Conservation (phyloP, 2,329 filamentous ascomycete genomes). For the Chrysoporthe austroafricana region DNA sequence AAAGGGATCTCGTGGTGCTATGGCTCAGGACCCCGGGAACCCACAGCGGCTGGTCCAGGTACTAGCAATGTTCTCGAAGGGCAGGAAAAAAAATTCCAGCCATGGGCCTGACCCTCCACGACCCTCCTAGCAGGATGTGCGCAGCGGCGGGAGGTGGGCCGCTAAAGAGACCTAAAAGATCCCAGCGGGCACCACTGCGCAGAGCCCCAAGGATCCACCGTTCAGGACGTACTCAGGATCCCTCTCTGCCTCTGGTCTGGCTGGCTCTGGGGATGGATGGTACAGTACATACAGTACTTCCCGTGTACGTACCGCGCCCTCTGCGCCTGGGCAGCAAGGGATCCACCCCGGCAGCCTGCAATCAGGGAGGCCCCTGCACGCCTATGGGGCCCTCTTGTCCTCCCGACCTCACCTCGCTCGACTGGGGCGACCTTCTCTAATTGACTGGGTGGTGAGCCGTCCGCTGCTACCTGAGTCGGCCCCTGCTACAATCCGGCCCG, state of each 20-base stretch:
- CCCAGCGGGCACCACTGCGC: not conserved
- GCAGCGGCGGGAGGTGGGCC: conserved; percentile 1
- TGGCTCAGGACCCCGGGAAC: not conserved
- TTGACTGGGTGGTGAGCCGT: not conserved
- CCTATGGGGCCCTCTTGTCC: not conserved
- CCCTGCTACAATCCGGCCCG: not conserved
- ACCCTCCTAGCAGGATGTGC: not conserved
- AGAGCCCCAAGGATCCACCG: conserved; percentile 4
- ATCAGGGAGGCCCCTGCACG: conserved; percentile 3
- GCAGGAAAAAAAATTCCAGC: conserved; percentile 3
- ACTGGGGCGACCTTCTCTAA: not conserved
- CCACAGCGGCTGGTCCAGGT: not conserved
- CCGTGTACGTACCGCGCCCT: too few relatives aligned
- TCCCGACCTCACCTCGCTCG: too few relatives aligned
- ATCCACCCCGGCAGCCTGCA: not conserved
- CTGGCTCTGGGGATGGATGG: not conserved
- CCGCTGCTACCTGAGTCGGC: not conserved
- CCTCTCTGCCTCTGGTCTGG: too few relatives aligned
- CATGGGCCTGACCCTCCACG: not conserved
- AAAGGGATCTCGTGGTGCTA: not conserved
- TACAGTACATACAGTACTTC: too few relatives aligned
- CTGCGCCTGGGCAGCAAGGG: not conserved
- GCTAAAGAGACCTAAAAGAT: not conserved
- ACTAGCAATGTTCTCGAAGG: not conserved
- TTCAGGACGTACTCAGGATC: not conserved